These are phyloP conservation scores for Agaricales sp. DNA, from an alignment of 1,284 basidiomycete species.

Conservation along the genomic window DNA sequence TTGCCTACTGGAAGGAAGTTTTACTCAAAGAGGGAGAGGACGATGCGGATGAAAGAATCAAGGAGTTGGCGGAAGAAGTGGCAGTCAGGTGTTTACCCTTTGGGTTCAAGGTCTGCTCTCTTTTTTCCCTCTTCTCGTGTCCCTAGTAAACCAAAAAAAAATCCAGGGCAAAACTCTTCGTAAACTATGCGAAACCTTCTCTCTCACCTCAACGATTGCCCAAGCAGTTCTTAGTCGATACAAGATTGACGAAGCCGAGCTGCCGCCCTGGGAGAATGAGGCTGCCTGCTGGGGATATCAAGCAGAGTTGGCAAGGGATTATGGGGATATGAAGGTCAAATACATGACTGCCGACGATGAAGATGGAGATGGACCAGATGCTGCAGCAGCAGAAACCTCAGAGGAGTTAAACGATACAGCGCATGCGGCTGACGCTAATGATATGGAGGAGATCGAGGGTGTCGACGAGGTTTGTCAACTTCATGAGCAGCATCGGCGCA, in stretches of 20 bases:
- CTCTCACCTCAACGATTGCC: constrained; percentile 30
- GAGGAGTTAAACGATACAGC: too few species aligned
- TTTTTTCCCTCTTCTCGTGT: constrained; percentile 3
- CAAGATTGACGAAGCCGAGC: constrained; percentile 37
- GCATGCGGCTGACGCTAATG: too few species aligned
- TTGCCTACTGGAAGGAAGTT: constrained; percentile 47
- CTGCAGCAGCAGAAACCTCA: too few species aligned
- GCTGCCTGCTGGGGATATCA: constrained; percentile 25
- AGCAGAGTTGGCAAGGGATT: neutral
- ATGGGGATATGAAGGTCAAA: neutral
- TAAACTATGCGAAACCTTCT: constrained; percentile 36
- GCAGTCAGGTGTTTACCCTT: constrained; percentile 46
- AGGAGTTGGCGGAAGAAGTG: constrained; percentile 40
- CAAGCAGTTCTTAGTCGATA: constrained; percentile 34
- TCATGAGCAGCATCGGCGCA: too few species aligned
- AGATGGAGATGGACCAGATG: too few species aligned
- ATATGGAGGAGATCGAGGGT: too few species aligned
- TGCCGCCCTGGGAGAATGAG: constrained; percentile 40
- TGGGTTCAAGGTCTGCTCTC: constrained; percentile 48
- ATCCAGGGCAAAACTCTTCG: constrained; percentile 52
- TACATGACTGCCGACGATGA: too few species aligned
- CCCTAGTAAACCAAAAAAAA: constrained; percentile 5
- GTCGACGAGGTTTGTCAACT: too few species aligned
- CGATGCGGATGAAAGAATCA: constrained; percentile 24
- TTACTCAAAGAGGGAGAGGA: constrained; percentile 30